Evolutionary conservation across 2,329 filamentous ascomycete species (phyloP).

Genomic region (Rhytidhysteron rufulum): DNA sequence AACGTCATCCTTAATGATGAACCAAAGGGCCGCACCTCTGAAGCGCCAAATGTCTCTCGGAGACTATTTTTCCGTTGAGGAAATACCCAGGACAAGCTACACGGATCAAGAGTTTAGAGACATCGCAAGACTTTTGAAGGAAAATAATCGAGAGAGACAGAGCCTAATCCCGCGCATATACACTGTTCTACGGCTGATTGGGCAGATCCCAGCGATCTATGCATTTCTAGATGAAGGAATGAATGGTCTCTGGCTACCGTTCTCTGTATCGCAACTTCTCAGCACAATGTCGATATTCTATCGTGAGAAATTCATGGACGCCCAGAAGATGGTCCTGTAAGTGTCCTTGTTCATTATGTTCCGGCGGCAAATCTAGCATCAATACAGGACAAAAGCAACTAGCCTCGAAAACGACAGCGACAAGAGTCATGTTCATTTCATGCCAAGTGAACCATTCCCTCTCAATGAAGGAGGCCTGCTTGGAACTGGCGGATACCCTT

Average conservation of each 20-base stretch:
- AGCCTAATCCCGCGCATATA: background rate
- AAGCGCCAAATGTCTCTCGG: background rate
- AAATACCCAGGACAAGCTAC: background rate
- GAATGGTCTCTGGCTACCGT: constrained; percentile 2
- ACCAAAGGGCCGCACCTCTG: background rate
- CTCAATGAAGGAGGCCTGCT: background rate
- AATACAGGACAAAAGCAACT: constrained; percentile 1
- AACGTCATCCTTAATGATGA: background rate
- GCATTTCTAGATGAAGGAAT: background rate
- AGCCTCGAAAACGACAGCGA: background rate
- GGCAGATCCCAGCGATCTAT: background rate
- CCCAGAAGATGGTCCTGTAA: background rate
- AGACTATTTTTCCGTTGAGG: background rate
- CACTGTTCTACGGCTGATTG: constrained; percentile 1
- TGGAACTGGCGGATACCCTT: constrained; percentile 2
- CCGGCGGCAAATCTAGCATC: background rate
- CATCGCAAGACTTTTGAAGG: background rate
- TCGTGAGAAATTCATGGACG: background rate
- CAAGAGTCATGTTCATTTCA: constrained; percentile 1
- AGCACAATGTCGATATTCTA: background rate
- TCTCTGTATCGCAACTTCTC: background rate
- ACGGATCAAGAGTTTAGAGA: background rate
- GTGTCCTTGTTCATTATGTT: background rate
- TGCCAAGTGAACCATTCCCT: background rate
- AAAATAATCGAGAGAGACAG: background rate